These are phyloP conservation scores for Cryptomeria japonica DNA, from an alignment of 75 land plant species.

Conservation along the genomic window DNA sequence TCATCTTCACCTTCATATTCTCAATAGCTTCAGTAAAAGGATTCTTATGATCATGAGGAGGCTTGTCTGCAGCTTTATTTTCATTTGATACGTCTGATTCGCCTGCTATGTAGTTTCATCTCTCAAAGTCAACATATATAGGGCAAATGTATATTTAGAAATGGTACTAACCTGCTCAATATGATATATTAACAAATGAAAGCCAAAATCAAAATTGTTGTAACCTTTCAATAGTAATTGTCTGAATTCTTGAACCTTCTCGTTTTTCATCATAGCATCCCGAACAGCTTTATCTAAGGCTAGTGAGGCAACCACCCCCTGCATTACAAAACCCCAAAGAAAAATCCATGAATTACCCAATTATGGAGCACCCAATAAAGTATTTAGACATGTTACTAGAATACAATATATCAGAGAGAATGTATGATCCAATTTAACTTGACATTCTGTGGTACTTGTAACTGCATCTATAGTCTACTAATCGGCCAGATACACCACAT, in stretches of 20 bases:
- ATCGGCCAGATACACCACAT: background rate
- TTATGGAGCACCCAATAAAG: background rate
- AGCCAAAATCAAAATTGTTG: background rate
- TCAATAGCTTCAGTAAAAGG: constrained; percentile 7
- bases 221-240: constrained; percentile 18
- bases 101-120: background rate
- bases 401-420: background rate
- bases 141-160: background rate
- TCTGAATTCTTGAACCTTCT: constrained; percentile 29
- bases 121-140: background rate
- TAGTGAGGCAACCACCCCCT: constrained; percentile 28
- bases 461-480: background rate
- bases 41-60: background rate
- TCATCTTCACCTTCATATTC: constrained; percentile 19
- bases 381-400: background rate
- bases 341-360: background rate
- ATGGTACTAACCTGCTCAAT: background rate
- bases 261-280: constrained; percentile 32
- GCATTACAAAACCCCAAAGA: constrained; percentile 7
- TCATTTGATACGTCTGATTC: background rate
- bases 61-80: background rate
- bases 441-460: background rate
- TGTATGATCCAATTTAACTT: background rate
- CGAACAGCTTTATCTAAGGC: constrained; percentile 24
- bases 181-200: background rate